Percentiles rank a stretch among this genome's conserved stretches.
Evolutionary conservation across 495 filamentous ascomycete species (phyloP).

Genomic region (Viridothelium virens): DNA sequence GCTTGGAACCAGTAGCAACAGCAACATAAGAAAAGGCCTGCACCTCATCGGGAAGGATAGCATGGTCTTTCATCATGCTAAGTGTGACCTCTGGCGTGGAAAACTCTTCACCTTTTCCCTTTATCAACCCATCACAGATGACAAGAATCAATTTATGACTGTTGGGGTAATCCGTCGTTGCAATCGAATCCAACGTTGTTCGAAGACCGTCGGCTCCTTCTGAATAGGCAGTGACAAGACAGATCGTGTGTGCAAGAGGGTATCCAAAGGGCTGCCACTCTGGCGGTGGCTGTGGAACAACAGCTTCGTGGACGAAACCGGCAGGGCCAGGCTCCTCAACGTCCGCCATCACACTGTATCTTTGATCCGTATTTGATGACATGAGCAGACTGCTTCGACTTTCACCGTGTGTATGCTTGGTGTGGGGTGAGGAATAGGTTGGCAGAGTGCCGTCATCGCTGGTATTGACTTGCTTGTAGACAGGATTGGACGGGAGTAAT

Average conservation of each 20-base stretch:
- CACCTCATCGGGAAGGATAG: slow-evolving; percentile 69
- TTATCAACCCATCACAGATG: slow-evolving; percentile 96
- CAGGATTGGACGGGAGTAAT: slow-evolving; percentile 56
- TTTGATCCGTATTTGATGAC: slow-evolving; percentile 32
- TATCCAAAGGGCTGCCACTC: slow-evolving; percentile 97
- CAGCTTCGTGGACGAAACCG: slow-evolving; percentile 89
- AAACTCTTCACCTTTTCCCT: slow-evolving; percentile 80
- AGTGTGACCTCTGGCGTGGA: slow-evolving; percentile 87
- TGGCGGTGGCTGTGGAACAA: slow-evolving; percentile 93
- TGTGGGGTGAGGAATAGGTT: slow-evolving; percentile 34
- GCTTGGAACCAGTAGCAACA: slow-evolving; percentile 89
- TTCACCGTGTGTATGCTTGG: slow-evolving; percentile 27
- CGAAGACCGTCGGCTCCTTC: slow-evolving; percentile 89
- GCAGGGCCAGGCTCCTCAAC: slow-evolving; percentile 72
- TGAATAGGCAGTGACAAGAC: slow-evolving; percentile 94
- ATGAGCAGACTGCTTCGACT: slow-evolving; percentile 46
- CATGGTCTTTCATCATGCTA: slow-evolving; percentile 89
- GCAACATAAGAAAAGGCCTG: slow-evolving; percentile 91
- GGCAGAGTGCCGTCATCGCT: slow-evolving; percentile 59
- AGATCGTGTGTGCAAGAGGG: slow-evolving; percentile 86
- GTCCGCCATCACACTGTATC: slow-evolving; percentile 50
- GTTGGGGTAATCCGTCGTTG: slow-evolving; percentile 97
- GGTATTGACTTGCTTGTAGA: slow-evolving; percentile 65
- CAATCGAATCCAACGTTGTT: slow-evolving; percentile 91
- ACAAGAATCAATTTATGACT: slow-evolving; percentile 95